Evolutionary conservation across 2,329 filamentous ascomycete genomes (phyloP).

Genomic region (Fusarium aywerte): DNA sequence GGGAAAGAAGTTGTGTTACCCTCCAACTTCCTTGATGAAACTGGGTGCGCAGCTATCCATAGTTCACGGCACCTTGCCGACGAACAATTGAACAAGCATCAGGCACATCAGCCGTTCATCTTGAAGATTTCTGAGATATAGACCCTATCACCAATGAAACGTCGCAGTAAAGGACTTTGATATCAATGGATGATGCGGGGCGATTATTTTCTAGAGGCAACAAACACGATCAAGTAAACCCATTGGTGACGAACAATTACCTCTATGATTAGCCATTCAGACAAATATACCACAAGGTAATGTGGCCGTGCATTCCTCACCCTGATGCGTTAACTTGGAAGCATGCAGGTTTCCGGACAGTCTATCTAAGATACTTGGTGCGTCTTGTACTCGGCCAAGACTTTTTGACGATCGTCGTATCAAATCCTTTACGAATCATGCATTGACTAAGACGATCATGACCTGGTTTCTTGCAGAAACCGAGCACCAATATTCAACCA

Average conservation of each 20-base stretch:
- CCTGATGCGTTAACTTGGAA: constrained; percentile 1
- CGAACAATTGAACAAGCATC: constrained; percentile 5
- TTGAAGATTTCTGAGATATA: not conserved
- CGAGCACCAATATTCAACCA: not conserved
- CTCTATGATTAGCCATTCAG: not conserved
- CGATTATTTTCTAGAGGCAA: not conserved
- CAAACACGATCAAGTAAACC: not conserved
- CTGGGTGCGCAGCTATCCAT: constrained; percentile 32
- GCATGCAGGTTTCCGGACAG: constrained; percentile 31
- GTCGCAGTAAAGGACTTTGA: constrained; percentile 2
- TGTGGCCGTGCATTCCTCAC: constrained; percentile 4
- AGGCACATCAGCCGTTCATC: not conserved
- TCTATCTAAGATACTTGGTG: constrained; percentile 23
- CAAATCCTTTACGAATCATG: constrained; percentile 6
- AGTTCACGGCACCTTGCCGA: constrained; percentile 36
- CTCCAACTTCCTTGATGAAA: constrained; percentile 33
- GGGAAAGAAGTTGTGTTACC: constrained; percentile 34
- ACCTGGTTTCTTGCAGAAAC: not conserved
- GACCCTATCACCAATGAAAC: constrained; percentile 12
- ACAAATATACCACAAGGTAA: constrained; percentile 23
- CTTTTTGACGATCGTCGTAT: constrained; percentile 5
- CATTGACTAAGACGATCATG: not conserved
- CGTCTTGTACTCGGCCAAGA: constrained; percentile 6
- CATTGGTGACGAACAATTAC: not conserved
- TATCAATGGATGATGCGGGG: not conserved